Base-by-base conservation (phyloP, 139 green algal genomes). In the Tetradesmus lagerheimii region DNA sequence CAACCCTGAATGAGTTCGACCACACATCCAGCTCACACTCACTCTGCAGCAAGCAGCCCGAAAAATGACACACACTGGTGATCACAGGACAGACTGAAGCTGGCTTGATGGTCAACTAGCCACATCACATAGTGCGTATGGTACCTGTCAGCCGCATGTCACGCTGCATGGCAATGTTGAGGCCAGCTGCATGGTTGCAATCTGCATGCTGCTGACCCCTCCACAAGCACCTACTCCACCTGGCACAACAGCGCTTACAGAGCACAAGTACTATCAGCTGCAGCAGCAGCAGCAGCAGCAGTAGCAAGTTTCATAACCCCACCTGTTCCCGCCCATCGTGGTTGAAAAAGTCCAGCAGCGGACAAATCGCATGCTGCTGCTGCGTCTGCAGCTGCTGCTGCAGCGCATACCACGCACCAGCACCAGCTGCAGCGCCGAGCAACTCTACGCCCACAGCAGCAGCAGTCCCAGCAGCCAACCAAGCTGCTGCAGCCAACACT, bases 301-400 rank as follows among this genome's bases (percentile, higher is more conserved):
- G n/a, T n/a, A n/a, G n/a, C n/a, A n/a, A n/a, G n/a, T n/a, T n/a
- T n/a, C n/a, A n/a, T n/a, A n/a, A n/a, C n/a, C 81, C 34, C 50
- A 84, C 85, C 85, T 89, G 45, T 15, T 62, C 85, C 23, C 38
- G 20, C 2, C 71, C 74, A 47, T 82, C 50, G 29, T 89, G 85
- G 43, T 89, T 89, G 74, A 89, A 89, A 31, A 89, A 71, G 74
- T 89, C 85, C 34, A 89, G 31, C n/a, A 89, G 74, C 15, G 85
- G 85, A 53, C 67, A 83, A 29, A 89, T 39, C 3, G 74, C 85
- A 83, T 89, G 85, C 64, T 89, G 85, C 31, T 89, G 43, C 43
- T 89, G 81, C 57, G 43, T 37, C 45, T 84, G 71, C 25, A 53
- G n/a, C 67, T 89, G 66, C 67, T 89, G 39, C 35, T 57, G 47